These are phyloP conservation scores for Aaosphaeria pasadenensis DNA, from an alignment of 2,329 filamentous ascomycete genomes.

Conservation along the genomic window DNA sequence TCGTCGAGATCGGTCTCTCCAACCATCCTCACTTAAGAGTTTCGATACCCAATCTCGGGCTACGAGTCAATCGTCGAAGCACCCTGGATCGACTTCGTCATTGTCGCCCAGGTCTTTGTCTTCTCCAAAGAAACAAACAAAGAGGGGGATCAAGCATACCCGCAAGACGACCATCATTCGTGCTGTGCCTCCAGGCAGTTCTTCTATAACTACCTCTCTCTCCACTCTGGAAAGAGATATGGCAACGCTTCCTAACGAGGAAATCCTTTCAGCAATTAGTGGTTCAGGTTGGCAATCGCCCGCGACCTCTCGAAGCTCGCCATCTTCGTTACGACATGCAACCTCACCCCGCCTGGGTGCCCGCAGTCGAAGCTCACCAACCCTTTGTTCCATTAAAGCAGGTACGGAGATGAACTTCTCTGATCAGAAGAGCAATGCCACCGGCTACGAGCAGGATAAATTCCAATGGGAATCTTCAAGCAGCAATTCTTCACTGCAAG, in stretches of 20 bases:
- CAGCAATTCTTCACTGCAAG: slow-evolving; percentile 5
- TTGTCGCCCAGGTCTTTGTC: background rate
- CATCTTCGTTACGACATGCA: slow-evolving; percentile 8
- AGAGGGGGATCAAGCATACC: background rate
- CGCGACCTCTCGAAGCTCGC: slow-evolving; percentile 10
- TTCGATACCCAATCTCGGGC: slow-evolving; percentile 7
- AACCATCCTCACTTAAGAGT: slow-evolving; percentile 53
- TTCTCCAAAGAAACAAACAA: slow-evolving; percentile 4
- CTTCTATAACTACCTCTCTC: slow-evolving; percentile 19
- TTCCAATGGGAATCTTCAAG: slow-evolving; percentile 38
- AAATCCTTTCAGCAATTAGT: slow-evolving; percentile 36
- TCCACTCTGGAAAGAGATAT: slow-evolving; percentile 21
- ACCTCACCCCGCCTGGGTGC: slow-evolving; percentile 12
- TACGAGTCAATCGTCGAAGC: slow-evolving; percentile 1
- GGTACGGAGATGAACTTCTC: slow-evolving; percentile 22
- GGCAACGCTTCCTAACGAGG: slow-evolving; percentile 39
- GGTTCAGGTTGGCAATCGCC: no score
- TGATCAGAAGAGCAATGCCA: slow-evolving; percentile 35
- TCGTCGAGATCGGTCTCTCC: slow-evolving; percentile 48
- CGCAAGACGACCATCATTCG: slow-evolving; percentile 26
- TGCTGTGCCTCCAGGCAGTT: slow-evolving; percentile 30
- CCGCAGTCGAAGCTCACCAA: slow-evolving; percentile 14
- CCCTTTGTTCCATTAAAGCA: slow-evolving; percentile 10
- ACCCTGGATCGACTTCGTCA: slow-evolving; percentile 3
- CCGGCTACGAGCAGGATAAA: slow-evolving; percentile 44